Conservation (phyloP, 2,329 filamentous ascomycete species). For the Rhytidhysteron rufulum region DNA sequence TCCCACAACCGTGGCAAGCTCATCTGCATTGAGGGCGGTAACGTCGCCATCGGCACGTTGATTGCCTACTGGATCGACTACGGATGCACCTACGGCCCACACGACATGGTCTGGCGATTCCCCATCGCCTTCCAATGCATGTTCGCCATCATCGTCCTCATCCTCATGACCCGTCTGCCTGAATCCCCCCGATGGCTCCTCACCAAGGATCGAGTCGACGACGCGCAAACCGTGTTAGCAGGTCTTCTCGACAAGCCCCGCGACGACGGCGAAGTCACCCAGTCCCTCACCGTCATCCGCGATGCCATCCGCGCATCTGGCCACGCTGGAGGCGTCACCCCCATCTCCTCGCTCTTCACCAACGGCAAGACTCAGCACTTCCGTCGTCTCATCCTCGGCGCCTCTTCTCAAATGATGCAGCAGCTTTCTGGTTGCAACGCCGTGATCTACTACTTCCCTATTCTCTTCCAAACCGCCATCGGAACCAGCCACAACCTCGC, state of each 20-base stretch:
- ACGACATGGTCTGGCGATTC: constrained; percentile 47
- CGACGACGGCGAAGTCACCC: constrained; percentile 22
- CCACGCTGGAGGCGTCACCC: too few relatives aligned
- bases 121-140: constrained; percentile 57
- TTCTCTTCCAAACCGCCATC: constrained; percentile 41
- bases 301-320: constrained; percentile 30
- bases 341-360: constrained; percentile 17
- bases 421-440: constrained; percentile 38
- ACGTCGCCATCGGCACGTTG: constrained; percentile 47
- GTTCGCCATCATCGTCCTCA: constrained; percentile 51
- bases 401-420: constrained; percentile 48
- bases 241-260: constrained; percentile 26
- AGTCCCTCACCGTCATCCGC: constrained; percentile 43
- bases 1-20: constrained; percentile 43
- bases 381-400: constrained; percentile 35
- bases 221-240: constrained; percentile 27
- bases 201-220: constrained; percentile 51
- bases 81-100: constrained; percentile 44
- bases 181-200: constrained; percentile 59
- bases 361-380: constrained; percentile 41
- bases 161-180: constrained; percentile 48
- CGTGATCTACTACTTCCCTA: constrained; percentile 42
- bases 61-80: constrained; percentile 54
- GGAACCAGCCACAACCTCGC: constrained; percentile 33
- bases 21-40: constrained; percentile 48